Evolutionary conservation across 2,329 filamentous ascomycete genomes (phyloP), one percentile per base, ranked within the genome.

Genomic region (Chalaropsis ovoidea): DNA sequence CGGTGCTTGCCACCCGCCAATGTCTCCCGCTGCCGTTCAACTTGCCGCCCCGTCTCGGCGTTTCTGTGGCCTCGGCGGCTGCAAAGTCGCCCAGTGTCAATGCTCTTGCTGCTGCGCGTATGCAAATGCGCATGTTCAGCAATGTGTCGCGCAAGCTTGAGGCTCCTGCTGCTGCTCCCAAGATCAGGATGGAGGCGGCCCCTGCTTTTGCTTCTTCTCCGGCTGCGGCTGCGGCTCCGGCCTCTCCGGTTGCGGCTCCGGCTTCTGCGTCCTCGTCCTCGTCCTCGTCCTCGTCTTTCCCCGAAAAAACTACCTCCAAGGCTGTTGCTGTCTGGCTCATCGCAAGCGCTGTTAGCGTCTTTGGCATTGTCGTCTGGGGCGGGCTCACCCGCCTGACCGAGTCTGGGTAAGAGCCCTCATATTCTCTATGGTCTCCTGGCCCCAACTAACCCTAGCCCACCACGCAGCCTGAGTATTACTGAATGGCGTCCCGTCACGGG

Each of bases 401-500:
- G 77, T 99, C 94, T 70, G 94, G 91, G 91, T 95, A 82, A 70
- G 79, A 22, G n/a, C 27, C 5, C 24, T 62, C 24, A 42, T 56
- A 47, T 22, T 2, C 27, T 11, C 15, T 39, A 6, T 39, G 35
- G n/a, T 31, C 22, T 62, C 22, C 13, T n/a, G n/a, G 15, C 27
- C 47, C 62, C 19, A 15, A 13, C 64, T 66, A 52, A 63, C n/a
- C 45, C 31, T 43, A 47, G n/a, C 39, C 27, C 22, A 22, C 7
- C 15, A 11, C 45, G 19, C 70, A 95, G 93, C 58, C 81, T 99
- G 70, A 96, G 92, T 74, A 99, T 99, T 72, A 99, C 94, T 69
- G 94, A 99, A 88, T 99, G 94, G 94, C 87, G 86, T 70, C 94
- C 94, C 62, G 92, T 99, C 54, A 97, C 94, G 10, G 94, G 94